A percentile compares a stretch with the other conserved stretches of the same genome.
These are phyloP conservation scores for Hymenoscyphus linearis DNA, from an alignment of 2,329 filamentous ascomycete genomes.

Conservation along the genomic window DNA sequence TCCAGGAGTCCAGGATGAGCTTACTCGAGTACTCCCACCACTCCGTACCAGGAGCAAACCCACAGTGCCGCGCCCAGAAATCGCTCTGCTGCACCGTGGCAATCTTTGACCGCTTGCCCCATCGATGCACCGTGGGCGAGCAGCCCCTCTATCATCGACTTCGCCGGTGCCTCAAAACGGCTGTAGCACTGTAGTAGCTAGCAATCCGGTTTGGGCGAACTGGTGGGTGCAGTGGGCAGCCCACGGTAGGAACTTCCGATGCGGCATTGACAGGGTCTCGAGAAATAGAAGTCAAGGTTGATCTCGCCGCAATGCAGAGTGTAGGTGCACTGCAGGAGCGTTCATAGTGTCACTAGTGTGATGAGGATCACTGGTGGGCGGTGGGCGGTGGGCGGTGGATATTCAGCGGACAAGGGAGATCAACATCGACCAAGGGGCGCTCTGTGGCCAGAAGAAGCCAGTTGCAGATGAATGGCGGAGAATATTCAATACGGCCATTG, in stretches of 20 bases:
- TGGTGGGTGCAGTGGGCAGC: not conserved
- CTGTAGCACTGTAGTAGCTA: no score
- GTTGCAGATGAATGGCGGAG: not conserved
- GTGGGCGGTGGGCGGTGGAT: not conserved
- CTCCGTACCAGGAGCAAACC: not conserved
- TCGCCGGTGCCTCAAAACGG: not conserved
- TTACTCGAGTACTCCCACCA: no score
- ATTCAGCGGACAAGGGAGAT: not conserved
- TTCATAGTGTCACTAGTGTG: not conserved
- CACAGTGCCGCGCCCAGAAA: not conserved
- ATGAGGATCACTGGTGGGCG: conserved; percentile 6
- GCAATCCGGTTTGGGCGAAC: no score
- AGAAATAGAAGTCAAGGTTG: not conserved
- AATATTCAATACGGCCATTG: not conserved
- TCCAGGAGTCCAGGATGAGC: not conserved
- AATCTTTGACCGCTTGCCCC: not conserved
- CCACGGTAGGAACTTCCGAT: not conserved
- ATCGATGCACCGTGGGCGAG: not conserved
- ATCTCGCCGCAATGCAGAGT: conserved; percentile 4
- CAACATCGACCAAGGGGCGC: not conserved
- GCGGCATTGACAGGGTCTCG: conserved; percentile 4
- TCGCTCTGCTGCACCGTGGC: not conserved
- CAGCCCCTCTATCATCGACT: not conserved
- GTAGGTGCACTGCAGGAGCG: not conserved
- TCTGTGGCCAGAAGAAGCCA: not conserved